Percentiles rank a stretch among this genome's conserved stretches.
phyloP scores from a whole-genome alignment of 257 asterid genomes.

The Scutellaria barbata region DNA sequence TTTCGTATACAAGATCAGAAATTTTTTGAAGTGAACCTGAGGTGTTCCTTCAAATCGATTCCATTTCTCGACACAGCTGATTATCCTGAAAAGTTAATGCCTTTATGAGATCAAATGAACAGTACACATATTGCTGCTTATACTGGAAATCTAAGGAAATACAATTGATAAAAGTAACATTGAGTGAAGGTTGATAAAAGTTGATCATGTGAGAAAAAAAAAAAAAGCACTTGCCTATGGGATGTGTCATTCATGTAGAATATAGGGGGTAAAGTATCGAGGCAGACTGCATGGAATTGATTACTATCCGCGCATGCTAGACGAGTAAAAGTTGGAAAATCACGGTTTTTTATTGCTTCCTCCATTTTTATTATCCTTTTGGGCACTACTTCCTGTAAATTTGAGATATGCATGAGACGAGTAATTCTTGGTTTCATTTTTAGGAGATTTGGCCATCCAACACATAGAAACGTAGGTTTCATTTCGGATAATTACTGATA shows the following conservation, averaged over 20 bases:
- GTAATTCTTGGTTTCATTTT: conserved; percentile 9
- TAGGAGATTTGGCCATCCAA: conserved; percentile 16
- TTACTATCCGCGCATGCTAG: conserved; percentile 90
- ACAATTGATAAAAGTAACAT: background rate
- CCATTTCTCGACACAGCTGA: conserved; percentile 92
- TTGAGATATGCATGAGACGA: background rate
- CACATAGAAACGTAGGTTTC: background rate
- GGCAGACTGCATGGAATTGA: conserved; percentile 97
- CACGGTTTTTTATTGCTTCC: conserved; percentile 79
- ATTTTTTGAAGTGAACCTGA: conserved; percentile 52
- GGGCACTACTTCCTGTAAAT: conserved; percentile 87
- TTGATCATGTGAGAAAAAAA: too few species aligned
- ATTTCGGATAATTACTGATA: background rate
- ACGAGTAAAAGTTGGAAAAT: conserved; percentile 84
- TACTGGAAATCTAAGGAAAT: background rate
- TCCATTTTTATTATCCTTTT: conserved; percentile 86
- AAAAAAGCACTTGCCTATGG: conserved; percentile 64
- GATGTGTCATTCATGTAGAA: conserved; percentile 99
- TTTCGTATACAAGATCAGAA: background rate
- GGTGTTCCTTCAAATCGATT: conserved; percentile 85
- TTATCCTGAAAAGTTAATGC: conserved; percentile 66
- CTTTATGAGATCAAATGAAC: conserved; percentile 17
- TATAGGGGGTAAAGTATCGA: conserved; percentile 92
- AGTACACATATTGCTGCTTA: conserved; percentile 25
- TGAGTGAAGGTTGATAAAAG: background rate